Evolutionary conservation across 192 early-diverging fungal genomes (phyloP).

Genomic region (Coemansia pectinata): DNA sequence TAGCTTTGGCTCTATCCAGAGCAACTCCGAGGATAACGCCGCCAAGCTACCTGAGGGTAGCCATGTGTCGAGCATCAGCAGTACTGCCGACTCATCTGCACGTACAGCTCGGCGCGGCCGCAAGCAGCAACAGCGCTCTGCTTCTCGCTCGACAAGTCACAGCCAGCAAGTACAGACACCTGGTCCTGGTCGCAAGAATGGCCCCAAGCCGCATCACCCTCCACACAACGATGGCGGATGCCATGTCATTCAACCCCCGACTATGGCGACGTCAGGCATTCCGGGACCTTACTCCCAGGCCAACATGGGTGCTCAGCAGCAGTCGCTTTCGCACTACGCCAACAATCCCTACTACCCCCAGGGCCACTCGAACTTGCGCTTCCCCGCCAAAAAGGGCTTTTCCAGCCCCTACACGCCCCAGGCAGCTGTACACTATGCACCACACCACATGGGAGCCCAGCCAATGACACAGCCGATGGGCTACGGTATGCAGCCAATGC

Average conservation of each 20-base stretch:
- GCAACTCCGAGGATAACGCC: constrained; percentile 8
- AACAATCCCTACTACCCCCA: constrained; percentile 33
- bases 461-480: constrained; percentile 47
- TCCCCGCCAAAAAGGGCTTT: constrained; percentile 31
- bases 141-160: constrained; percentile 38
- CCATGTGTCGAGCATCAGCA: neutral
- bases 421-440: constrained; percentile 30
- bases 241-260: too few relatives aligned
- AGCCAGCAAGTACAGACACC: constrained; percentile 33
- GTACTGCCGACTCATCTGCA: constrained; percentile 1
- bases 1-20: constrained; percentile 47
- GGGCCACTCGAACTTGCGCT: constrained; percentile 31
- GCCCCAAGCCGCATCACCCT: constrained; percentile 5
- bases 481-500: constrained; percentile 41
- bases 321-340: constrained; percentile 14
- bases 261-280: constrained; percentile 14
- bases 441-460: constrained; percentile 41
- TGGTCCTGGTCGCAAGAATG: constrained; percentile 16
- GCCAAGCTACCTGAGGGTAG: neutral
- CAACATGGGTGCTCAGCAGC: constrained; percentile 10
- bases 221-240: neutral
- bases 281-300: constrained; percentile 6
- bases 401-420: constrained; percentile 33
- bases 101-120: constrained; percentile 18
- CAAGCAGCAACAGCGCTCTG: constrained; percentile 28